Conservation (phyloP, 1,284 basidiomycete genomes). For the Cutaneotrichosporon cutaneum region DNA sequence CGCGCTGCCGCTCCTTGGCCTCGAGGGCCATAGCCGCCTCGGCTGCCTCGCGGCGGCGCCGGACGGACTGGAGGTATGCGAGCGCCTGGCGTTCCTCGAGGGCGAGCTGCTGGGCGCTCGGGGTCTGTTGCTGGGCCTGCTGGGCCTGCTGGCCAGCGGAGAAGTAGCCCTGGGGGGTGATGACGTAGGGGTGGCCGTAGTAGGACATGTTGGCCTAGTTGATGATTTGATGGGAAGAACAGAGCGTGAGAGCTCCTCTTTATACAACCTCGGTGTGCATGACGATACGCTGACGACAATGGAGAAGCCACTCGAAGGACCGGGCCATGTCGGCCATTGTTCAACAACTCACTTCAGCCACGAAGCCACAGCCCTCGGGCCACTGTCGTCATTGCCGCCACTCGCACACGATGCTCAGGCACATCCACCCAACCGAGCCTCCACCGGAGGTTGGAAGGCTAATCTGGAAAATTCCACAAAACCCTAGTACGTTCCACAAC, state of each 20-base stretch:
- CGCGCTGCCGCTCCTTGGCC: slow-evolving; percentile 23
- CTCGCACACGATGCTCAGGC: not conserved
- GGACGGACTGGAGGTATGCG: slow-evolving; percentile 45
- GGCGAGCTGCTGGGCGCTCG: slow-evolving; percentile 21
- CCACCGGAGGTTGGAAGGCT: not conserved
- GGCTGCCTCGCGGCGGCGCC: slow-evolving; percentile 39
- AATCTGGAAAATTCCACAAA: slow-evolving; percentile 3
- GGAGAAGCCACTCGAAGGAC: not conserved
- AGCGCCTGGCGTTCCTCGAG: slow-evolving; percentile 45
- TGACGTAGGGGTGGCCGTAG: slow-evolving; percentile 25
- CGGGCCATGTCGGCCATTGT: not conserved
- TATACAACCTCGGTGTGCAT: not conserved
- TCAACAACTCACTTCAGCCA: not conserved
- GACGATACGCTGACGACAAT: not conserved
- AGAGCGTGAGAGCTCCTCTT: not conserved
- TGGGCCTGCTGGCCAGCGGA: slow-evolving; percentile 2
- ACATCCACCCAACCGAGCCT: not conserved
- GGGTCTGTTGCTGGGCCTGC: slow-evolving; percentile 7
- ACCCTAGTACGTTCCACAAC: not conserved
- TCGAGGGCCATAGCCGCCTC: slow-evolving; percentile 32
- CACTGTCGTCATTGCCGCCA: not conserved
- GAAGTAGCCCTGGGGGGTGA: slow-evolving; percentile 10
- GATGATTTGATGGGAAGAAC: not conserved
- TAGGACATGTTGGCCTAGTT: slow-evolving; percentile 15
- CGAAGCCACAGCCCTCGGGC: no score